A percentile compares a stretch with the other conserved stretches of the same genome.
These are phyloP conservation scores for Taiozyma sp. DNA, from an alignment of 1,139 yeast species.

Conservation along the genomic window DNA sequence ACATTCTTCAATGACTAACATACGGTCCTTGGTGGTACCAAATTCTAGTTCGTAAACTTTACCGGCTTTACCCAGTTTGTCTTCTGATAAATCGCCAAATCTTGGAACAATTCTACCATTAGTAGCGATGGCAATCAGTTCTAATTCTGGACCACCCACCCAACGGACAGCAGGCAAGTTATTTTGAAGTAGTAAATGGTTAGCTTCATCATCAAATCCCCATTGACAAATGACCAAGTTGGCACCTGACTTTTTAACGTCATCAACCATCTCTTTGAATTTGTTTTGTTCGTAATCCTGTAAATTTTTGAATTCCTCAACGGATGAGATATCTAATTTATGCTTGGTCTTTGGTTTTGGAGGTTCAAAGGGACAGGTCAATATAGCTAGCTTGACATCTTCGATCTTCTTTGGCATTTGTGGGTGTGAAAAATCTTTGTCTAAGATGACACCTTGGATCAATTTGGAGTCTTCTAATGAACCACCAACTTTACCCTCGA, in stretches of 20 bases:
- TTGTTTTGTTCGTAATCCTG: constrained; percentile 91
- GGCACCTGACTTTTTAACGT: constrained; percentile 88
- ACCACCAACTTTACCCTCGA: constrained; percentile 96
- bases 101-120: constrained; percentile 96
- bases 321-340: constrained; percentile 86
- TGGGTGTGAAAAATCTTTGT: constrained; percentile 96
- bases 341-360: constrained; percentile 99
- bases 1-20: constrained; percentile 92
- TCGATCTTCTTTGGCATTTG: constrained; percentile 87
- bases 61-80: constrained; percentile 87
- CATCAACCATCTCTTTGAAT: constrained; percentile 85
- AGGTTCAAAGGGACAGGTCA: constrained; percentile 98
- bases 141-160: constrained; percentile 98
- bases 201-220: constrained; percentile 99
- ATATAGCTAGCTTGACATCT: constrained; percentile 86
- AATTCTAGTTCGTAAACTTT: constrained; percentile 82
- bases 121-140: constrained; percentile 94
- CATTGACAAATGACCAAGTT: constrained; percentile 97
- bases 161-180: constrained; percentile 95
- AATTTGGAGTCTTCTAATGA: constrained; percentile 79
- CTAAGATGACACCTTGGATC: constrained; percentile 88
- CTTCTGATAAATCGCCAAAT: constrained; percentile 82
- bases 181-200: constrained; percentile 84
- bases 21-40: constrained; percentile 95
- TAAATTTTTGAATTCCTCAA: constrained; percentile 86